Evolutionary conservation across 495 filamentous ascomycete species (phyloP).

Genomic region (Podospora sp.): DNA sequence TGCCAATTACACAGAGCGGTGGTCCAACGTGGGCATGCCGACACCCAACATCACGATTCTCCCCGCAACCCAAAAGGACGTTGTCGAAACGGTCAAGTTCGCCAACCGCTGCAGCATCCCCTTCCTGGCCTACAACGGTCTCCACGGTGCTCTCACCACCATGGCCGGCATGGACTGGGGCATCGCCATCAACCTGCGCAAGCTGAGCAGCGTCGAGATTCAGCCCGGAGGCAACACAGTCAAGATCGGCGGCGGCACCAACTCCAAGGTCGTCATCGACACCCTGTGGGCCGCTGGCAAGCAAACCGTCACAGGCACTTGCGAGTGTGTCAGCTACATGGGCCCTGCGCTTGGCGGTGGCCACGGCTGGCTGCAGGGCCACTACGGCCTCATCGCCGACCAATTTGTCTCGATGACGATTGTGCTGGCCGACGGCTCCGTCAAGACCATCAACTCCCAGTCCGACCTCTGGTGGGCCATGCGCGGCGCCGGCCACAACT

Average conservation of each 20-base stretch:
- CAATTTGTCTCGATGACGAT: conserved; percentile 56
- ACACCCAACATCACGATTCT: conserved; percentile 51
- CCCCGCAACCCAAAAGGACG: conserved; percentile 51
- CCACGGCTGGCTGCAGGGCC: conserved; percentile 61
- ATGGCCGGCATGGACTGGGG: conserved; percentile 50
- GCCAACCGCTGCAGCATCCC: conserved; percentile 49
- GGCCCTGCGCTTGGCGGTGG: conserved; percentile 65
- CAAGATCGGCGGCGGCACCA: conserved; percentile 55
- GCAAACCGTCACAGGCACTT: conserved; percentile 54
- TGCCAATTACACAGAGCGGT: conserved; percentile 4
- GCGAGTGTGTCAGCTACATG: conserved; percentile 58
- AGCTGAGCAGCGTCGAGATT: no score
- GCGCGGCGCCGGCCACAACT: conserved; percentile 64
- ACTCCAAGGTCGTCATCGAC: conserved; percentile 38
- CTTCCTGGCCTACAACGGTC: conserved; percentile 54
- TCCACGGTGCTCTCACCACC: conserved; percentile 48
- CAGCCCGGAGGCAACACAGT: conserved; percentile 48
- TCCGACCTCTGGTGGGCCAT: conserved; percentile 59
- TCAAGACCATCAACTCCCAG: conserved; percentile 38
- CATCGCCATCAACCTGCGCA: conserved; percentile 50
- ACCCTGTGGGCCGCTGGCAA: conserved; percentile 41
- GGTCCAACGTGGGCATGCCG: conserved; percentile 37
- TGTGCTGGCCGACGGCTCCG: conserved; percentile 59
- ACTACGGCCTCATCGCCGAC: conserved; percentile 62
- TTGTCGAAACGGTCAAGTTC: conserved; percentile 51